These are phyloP conservation scores for Trametes sanguinea DNA, from an alignment of 768 basidiomycete species.

Conservation along the genomic window DNA sequence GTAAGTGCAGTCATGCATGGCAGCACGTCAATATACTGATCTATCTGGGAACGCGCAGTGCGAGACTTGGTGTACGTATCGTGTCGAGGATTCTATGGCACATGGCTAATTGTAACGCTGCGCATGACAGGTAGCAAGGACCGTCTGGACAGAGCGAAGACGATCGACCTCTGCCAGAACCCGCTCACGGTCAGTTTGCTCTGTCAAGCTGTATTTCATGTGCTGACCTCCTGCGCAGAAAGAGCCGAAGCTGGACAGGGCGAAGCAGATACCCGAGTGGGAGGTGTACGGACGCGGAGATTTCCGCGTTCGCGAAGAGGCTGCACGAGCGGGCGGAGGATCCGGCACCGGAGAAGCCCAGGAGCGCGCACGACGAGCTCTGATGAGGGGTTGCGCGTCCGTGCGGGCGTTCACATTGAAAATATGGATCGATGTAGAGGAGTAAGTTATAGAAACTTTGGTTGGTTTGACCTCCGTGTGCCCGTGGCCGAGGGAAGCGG, in stretches of 20 bases:
- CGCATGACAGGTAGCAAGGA: conserved; percentile 70
- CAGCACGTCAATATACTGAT: too few relatives aligned
- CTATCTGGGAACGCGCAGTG: conserved; percentile 51
- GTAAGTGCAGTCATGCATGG: conserved; percentile 42
- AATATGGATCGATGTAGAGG: not conserved
- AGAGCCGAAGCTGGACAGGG: conserved; percentile 93
- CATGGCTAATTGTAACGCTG: not conserved
- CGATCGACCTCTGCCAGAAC: conserved; percentile 96
- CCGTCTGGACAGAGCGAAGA: conserved; percentile 75
- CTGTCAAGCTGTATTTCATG: not conserved
- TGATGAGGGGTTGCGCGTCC: not conserved
- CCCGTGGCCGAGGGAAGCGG: too few relatives aligned
- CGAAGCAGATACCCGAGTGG: conserved; percentile 97
- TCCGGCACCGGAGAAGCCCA: not conserved
- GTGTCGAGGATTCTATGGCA: not conserved
- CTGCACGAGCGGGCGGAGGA: conserved; percentile 49
- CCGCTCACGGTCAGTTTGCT: conserved; percentile 75
- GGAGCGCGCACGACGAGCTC: conserved; percentile 4
- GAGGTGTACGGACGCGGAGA: conserved; percentile 92
- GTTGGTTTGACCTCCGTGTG: too few relatives aligned
- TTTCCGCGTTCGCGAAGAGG: conserved; percentile 76
- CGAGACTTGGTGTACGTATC: conserved; percentile 92
- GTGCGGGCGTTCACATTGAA: not conserved
- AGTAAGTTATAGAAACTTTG: not conserved
- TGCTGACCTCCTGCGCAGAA: conserved; percentile 54